Evolutionary conservation across 345 rosid species (phyloP), one percentile per base, ranked within the genome.

Genomic region (Aurinia saxatilis): DNA sequence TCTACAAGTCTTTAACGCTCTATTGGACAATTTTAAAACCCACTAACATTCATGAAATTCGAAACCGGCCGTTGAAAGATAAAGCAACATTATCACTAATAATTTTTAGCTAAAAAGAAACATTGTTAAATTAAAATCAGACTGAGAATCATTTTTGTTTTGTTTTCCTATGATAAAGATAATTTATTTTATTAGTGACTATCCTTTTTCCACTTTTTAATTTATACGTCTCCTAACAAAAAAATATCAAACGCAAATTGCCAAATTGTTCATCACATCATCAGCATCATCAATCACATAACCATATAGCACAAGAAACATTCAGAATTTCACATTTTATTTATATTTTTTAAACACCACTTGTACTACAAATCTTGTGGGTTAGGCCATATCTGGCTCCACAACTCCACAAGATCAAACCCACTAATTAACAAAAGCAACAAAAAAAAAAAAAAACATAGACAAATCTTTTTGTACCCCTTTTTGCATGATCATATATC

Each of bases 311-410:
- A 51, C 51, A 2, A 17, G 30, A n/a, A 8, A 40, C 34, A 60
- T 67, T 40, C 34, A 16, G 42, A 35, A 44, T 8, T 45, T 44
- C 21, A 40, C 60, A 35, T 13, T n/a, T 60, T 60, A 34, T 60
- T 42, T 16, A 13, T 17, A 25, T 67, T 8, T 4, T 69, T 7
- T 29, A 45, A 38, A 62, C 50, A 47, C 38, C 18, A 36, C 52
- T 47, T 30, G 8, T 41, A 64, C 66, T 71, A 8, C 34, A 23
- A 50, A 35, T 64, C 66, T 54, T 46, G 55, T 63, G 77, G 67
- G 76, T 72, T 65, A 66, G 75, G 75, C 67, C 76, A 38, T 61
- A 50, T 71, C 65, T 53, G 77, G 83, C 80, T 62, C 76, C 75
- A 36, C 57, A 67, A 72, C 71, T 38, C 71, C 73, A 52, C 70